Conservation (phyloP, 2,329 filamentous ascomycete species). For the Aspergillus melleus region DNA sequence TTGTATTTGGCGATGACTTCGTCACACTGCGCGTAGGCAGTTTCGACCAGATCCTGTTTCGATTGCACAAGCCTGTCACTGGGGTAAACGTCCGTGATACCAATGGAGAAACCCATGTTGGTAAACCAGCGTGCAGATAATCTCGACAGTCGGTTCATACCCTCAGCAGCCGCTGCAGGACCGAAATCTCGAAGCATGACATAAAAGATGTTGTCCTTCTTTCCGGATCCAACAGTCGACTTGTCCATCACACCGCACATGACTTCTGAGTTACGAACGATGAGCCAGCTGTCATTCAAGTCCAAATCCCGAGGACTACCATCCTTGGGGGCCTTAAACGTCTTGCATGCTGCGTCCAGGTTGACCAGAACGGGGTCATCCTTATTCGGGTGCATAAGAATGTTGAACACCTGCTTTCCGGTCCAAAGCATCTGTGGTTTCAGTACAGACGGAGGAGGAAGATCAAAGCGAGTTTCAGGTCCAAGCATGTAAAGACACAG, state of each 20-base stretch:
- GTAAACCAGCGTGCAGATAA: constrained; percentile 85
- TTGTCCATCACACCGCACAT: constrained; percentile 99
- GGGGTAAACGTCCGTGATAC: constrained; percentile 91
- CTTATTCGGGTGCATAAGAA: constrained; percentile 86
- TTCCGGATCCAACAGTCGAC: constrained; percentile 91
- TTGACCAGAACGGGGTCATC: constrained; percentile 82
- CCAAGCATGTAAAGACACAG: constrained; percentile 94
- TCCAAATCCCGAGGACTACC: constrained; percentile 61
- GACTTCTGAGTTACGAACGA: constrained; percentile 92
- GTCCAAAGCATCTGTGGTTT: constrained; percentile 91
- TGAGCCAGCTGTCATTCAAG: constrained; percentile 84
- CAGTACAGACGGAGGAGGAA: constrained; percentile 82
- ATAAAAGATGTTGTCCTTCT: constrained; percentile 98
- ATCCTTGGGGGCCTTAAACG: constrained; percentile 55
- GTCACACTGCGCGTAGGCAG: constrained; percentile 79
- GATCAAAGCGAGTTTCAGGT: constrained; percentile 71
- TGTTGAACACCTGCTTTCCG: constrained; percentile 92
- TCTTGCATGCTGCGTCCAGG: constrained; percentile 86
- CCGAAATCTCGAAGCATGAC: constrained; percentile 95
- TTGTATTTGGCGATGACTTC: constrained; percentile 80
- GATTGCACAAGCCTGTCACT: constrained; percentile 67
- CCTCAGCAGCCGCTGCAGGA: constrained; percentile 79
- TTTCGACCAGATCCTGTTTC: constrained; percentile 74
- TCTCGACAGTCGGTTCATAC: constrained; percentile 92
- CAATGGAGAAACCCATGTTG: constrained; percentile 93